These are phyloP conservation scores for Casuarina equisetifolia DNA, from an alignment of 306 rosid species.

Conservation along the genomic window DNA sequence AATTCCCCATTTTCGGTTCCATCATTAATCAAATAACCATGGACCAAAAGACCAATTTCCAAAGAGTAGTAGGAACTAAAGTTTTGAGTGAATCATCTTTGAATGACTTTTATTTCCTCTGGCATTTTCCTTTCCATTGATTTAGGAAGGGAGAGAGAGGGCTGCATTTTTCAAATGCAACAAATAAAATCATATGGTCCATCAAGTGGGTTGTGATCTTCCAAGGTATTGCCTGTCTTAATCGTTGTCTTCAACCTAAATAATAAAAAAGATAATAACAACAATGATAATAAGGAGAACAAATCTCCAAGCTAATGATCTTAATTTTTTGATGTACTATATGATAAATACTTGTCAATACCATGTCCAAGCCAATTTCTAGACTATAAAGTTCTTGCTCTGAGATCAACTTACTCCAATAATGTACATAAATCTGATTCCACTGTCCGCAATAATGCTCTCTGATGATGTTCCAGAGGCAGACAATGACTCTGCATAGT, in stretches of 20 bases:
- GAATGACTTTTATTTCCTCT: background rate
- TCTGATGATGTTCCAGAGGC: constrained; percentile 60
- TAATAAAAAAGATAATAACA: background rate
- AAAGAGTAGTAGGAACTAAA: background rate
- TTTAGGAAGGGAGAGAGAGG: background rate
- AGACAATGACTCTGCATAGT: constrained; percentile 68
- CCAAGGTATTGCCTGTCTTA: background rate
- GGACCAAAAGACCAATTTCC: background rate
- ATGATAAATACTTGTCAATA: background rate
- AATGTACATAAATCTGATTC: constrained; percentile 76
- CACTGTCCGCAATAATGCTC: constrained; percentile 67
- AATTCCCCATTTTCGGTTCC: background rate
- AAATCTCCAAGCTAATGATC: background rate
- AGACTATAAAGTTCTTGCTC: constrained; percentile 14
- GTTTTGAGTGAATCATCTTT: background rate
- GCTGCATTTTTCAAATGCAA: constrained; percentile 14
- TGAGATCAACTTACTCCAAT: constrained; percentile 68
- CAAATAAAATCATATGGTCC: background rate
- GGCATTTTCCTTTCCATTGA: background rate
- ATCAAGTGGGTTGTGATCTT: background rate
- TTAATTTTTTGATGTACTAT: background rate
- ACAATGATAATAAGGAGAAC: background rate
- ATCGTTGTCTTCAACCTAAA: background rate
- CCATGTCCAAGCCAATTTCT: constrained; percentile 7
- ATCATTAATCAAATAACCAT: background rate